Conservation (phyloP, 176 grass and related monocot species). For the Pharus latifolius region DNA sequence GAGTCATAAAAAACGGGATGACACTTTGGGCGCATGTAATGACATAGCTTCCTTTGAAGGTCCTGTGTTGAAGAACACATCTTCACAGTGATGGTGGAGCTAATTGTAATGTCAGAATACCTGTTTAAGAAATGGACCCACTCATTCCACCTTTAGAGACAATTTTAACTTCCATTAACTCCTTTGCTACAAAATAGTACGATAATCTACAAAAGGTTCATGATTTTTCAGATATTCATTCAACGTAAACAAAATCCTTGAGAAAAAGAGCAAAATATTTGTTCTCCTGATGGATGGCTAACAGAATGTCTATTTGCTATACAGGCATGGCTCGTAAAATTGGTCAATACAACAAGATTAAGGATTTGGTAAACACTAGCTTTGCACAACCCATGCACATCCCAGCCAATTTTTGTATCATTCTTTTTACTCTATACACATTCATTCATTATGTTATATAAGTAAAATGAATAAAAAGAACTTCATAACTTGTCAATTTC, state of each 20-base stretch:
- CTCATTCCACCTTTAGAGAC: slow-evolving; percentile 1
- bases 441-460: not conserved
- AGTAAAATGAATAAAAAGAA: too few species aligned
- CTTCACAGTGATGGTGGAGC: slow-evolving; percentile 61
- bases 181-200: too few species aligned
- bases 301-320: not conserved
- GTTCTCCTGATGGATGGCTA: not conserved
- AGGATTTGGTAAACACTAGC: not conserved
- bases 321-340: not conserved
- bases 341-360: not conserved
- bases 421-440: not conserved
- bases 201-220: too few species aligned
- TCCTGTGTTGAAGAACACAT: slow-evolving; percentile 21
- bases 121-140: slow-evolving; percentile 38
- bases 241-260: not conserved
- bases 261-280: not conserved
- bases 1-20: slow-evolving; percentile 84
- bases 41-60: slow-evolving; percentile 43
- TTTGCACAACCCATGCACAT: not conserved
- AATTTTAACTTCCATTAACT: too few species aligned
- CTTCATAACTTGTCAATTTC: not conserved
- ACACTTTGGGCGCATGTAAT: slow-evolving; percentile 73
- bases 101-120: slow-evolving; percentile 52
- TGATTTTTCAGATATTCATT: not conserved
- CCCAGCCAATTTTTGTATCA: not conserved